Conservation (phyloP, 2,329 filamentous ascomycete species). For the Aspergillus sp. region DNA sequence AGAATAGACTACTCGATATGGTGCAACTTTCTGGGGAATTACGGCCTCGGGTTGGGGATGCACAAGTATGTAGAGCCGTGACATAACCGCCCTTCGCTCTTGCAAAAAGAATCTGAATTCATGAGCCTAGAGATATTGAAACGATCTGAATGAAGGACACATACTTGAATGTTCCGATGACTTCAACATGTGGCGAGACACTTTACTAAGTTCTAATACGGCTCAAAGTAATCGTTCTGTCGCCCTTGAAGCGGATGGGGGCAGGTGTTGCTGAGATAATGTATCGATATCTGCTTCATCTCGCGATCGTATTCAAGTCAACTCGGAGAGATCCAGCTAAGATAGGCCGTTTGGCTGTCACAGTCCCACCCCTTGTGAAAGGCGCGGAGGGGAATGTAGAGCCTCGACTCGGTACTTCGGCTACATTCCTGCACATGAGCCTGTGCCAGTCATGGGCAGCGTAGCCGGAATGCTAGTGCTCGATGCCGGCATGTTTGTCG, state of each 20-base stretch:
- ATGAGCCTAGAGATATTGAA: neutral
- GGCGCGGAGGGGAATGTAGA: neutral
- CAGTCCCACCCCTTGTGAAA: neutral
- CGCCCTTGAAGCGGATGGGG: neutral
- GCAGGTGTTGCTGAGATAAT: neutral
- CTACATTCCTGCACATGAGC: neutral
- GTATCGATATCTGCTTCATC: neutral
- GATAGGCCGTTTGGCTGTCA: neutral
- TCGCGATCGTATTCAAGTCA: neutral
- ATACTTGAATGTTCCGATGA: neutral
- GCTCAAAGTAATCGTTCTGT: neutral
- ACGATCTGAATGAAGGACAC: neutral
- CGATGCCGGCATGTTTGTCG: conserved; percentile 1
- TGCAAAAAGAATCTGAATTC: neutral
- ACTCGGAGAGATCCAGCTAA: neutral
- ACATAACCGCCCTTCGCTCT: neutral
- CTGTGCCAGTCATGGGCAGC: neutral
- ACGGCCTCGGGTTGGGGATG: neutral
- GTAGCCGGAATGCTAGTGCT: neutral
- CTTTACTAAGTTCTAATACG: neutral
- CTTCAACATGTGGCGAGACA: neutral
- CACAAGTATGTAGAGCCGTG: neutral
- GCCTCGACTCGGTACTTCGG: neutral
- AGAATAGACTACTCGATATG: neutral
- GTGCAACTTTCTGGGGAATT: neutral